Conservation (phyloP, 139 green algal species). For the Closterium sp. region DNA sequence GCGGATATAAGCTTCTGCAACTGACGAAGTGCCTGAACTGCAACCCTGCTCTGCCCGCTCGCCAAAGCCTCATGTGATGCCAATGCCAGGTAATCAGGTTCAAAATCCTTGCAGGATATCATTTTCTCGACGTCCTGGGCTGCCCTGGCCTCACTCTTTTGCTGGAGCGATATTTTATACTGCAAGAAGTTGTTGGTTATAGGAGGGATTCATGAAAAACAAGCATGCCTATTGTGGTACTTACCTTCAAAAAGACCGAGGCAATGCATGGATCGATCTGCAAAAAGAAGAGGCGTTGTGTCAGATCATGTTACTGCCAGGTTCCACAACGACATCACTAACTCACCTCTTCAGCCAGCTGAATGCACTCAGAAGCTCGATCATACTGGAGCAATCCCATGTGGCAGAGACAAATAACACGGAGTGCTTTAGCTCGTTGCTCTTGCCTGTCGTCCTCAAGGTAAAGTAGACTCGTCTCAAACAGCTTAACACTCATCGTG, state of each 20-base stretch:
- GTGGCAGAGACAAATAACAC: constrained; percentile 32
- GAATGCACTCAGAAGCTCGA: constrained; percentile 13
- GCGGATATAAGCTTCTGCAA: constrained; percentile 12
- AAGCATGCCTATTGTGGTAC: not conserved
- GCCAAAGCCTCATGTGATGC: constrained; percentile 35
- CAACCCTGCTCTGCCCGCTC: constrained; percentile 12
- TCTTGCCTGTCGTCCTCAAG: not conserved
- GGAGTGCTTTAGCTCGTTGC: constrained; percentile 27
- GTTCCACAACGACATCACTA: not conserved
- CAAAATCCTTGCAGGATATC: constrained; percentile 28
- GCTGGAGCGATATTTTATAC: constrained; percentile 13
- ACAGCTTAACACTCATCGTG: constrained; percentile 13
- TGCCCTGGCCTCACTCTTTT: not conserved
- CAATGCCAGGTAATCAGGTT: constrained; percentile 33
- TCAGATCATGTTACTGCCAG: not conserved
- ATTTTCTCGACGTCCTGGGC: constrained; percentile 26
- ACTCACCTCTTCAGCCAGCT: constrained; percentile 35
- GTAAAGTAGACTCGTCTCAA: constrained; percentile 24
- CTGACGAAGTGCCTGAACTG: constrained; percentile 7
- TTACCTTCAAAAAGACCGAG: constrained; percentile 25
- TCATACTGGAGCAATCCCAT: constrained; percentile 26
- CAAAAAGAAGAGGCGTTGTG: not conserved
- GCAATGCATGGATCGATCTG: constrained; percentile 31
- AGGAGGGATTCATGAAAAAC: not conserved
- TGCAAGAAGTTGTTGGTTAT: not conserved